phyloP scores from a whole-genome alignment of 371 early-diverging fungal species.

The Blakeslea trispora region DNA sequence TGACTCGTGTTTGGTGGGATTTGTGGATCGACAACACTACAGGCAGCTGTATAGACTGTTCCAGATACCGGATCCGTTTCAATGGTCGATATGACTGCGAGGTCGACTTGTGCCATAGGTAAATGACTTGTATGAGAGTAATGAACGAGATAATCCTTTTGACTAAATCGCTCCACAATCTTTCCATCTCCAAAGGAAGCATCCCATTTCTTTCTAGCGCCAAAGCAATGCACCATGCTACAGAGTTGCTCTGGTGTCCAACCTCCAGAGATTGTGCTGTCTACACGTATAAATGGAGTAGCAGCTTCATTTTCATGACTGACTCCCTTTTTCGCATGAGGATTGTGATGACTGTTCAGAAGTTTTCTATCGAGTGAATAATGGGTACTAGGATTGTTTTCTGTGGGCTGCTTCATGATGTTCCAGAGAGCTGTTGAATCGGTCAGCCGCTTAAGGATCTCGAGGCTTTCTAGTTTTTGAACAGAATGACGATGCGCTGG shows the following conservation, averaged over 20 bases:
- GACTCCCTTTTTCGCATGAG: constrained; percentile 2
- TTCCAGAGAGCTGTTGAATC: constrained; percentile 38
- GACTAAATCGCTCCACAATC: constrained; percentile 54
- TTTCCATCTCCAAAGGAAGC: constrained; percentile 53
- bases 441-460: constrained; percentile 42
- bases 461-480: constrained; percentile 28
- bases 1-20: constrained; percentile 51
- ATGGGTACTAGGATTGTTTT: constrained; percentile 7
- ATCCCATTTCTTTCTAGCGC: constrained; percentile 58
- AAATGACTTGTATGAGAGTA: constrained; percentile 29
- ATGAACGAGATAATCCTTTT: constrained; percentile 58
- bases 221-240: constrained; percentile 45
- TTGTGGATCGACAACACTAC: constrained; percentile 56
- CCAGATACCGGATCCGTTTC: constrained; percentile 58
- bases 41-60: constrained; percentile 57
- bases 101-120: constrained; percentile 42
- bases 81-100: constrained; percentile 54
- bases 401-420: constrained; percentile 4
- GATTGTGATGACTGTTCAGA: background rate
- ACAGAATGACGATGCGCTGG: constrained; percentile 34
- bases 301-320: constrained; percentile 3
- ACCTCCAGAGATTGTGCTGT: constrained; percentile 51
- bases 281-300: constrained; percentile 50
- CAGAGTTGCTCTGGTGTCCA: constrained; percentile 62
- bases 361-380: constrained; percentile 9